Evolutionary conservation across 345 rosid genomes (phyloP), one percentile per base, ranked within the genome.

Genomic region (Eucalyptus marginata): DNA sequence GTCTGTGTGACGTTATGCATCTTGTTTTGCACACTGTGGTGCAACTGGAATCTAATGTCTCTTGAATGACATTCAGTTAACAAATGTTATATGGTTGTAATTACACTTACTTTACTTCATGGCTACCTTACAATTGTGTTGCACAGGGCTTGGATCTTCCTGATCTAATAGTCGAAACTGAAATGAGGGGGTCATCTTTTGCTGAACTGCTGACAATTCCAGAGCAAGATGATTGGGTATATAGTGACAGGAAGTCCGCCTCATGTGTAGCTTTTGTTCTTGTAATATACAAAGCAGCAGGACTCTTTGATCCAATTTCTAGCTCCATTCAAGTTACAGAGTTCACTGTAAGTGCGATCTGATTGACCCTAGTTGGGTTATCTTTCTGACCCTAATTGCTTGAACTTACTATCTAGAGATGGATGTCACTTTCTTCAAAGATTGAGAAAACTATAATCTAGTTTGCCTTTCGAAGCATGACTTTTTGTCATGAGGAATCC

Each of bases 201-300:
- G 98, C 93, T 86, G 93, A 95, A 93, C 88, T 98, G 92, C 94
- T 98, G 89, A 91, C 98, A 31, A 90, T 96, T 91, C 98, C 99
- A 43, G 98, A 98, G 92, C 95, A 94, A 90, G 99, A 98, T 90
- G 94, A 96, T 88, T 98, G 99, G 99, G 14, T 94, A 87, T 95
- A 98, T 79, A 93, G 94, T 44, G 98, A 98, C 88, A 98, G 99
- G 92, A 96, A 94, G 92, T 98, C 99, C 10, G 91, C 99, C 83
- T 96, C 99, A 6, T 16, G 99, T 90, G 91, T 98, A 50, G 99
- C 98, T 71, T 98, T 97, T 87, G 88, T 98, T 89, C 98, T 98
- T 51, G 98, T 95, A 92, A 92, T 98, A 93, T 98, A 96, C 92
- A 97, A 98, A 94, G 99, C 91, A 88, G 99, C 97, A 36, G 98